phyloP scores from a whole-genome alignment of 2,329 filamentous ascomycete species.

The Cryphonectria japonica region DNA sequence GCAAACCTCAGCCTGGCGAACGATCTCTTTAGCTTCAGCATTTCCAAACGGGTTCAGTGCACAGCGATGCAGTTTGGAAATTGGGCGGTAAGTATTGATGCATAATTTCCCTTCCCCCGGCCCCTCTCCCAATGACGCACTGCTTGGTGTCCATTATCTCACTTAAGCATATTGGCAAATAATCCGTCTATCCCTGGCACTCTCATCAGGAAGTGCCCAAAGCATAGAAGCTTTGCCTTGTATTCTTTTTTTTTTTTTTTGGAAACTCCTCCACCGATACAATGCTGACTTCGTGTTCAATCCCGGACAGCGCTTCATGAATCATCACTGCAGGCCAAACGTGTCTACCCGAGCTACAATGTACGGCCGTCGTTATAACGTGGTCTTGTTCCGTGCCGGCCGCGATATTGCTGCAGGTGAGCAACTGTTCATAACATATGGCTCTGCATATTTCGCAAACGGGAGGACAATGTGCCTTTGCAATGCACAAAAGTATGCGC shows the following conservation, averaged over 20 bases:
- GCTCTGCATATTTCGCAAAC: background rate
- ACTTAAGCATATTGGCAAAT: background rate
- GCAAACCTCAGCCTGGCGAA: accelerated
- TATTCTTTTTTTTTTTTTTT: too few relatives aligned
- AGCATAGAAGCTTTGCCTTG: background rate
- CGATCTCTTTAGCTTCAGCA: background rate
- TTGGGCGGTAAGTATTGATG: conserved; percentile 8
- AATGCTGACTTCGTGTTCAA: background rate
- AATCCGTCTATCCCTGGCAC: background rate
- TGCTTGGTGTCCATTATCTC: background rate
- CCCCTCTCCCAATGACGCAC: background rate
- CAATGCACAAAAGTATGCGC: background rate
- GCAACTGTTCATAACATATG: background rate
- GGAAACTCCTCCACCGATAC: background rate
- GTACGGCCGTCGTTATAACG: background rate
- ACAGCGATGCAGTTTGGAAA: background rate
- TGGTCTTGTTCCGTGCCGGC: background rate
- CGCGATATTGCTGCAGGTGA: background rate
- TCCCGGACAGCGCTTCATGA: conserved; percentile 5
- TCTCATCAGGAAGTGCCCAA: too few relatives aligned
- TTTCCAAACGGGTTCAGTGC: background rate
- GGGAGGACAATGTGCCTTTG: background rate
- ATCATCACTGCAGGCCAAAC: background rate
- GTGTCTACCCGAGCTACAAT: background rate
- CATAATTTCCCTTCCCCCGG: background rate